Conservation (phyloP, 176 grass and related monocot genomes). For the Bothriochloa decipiens region DNA sequence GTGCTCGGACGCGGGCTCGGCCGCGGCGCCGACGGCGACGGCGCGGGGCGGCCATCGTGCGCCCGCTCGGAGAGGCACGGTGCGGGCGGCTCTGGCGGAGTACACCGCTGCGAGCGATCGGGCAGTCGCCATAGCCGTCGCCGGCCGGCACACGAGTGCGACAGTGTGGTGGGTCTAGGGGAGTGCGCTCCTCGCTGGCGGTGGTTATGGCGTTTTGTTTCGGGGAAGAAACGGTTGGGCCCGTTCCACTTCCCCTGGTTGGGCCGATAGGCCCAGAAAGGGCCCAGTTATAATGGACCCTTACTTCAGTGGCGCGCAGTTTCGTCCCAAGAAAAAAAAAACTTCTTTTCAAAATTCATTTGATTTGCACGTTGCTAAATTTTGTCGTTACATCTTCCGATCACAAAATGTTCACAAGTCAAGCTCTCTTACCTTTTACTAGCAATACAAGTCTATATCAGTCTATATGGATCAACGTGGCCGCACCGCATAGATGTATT, state of each 20-base stretch:
- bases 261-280: neutral
- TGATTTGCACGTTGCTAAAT: neutral
- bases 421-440: too few species aligned
- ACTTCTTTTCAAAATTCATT: too few species aligned
- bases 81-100: neutral
- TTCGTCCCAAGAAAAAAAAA: too few species aligned
- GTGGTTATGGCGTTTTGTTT: neutral
- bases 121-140: constrained; percentile 56
- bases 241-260: neutral
- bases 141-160: neutral
- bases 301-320: neutral
- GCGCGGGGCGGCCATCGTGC: neutral
- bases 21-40: neutral
- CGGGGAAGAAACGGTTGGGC: neutral
- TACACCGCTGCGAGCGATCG: constrained; percentile 31
- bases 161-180: neutral
- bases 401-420: too few species aligned
- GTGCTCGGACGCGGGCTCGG: neutral
- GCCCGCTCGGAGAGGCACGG: neutral
- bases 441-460: too few species aligned
- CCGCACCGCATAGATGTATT: too few species aligned
- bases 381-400: too few species aligned
- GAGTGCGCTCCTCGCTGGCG: neutral
- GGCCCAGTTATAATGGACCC: neutral
- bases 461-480: too few species aligned